Evolutionary conservation across 345 rosid genomes (phyloP).

Genomic region (Murraya paniculata): DNA sequence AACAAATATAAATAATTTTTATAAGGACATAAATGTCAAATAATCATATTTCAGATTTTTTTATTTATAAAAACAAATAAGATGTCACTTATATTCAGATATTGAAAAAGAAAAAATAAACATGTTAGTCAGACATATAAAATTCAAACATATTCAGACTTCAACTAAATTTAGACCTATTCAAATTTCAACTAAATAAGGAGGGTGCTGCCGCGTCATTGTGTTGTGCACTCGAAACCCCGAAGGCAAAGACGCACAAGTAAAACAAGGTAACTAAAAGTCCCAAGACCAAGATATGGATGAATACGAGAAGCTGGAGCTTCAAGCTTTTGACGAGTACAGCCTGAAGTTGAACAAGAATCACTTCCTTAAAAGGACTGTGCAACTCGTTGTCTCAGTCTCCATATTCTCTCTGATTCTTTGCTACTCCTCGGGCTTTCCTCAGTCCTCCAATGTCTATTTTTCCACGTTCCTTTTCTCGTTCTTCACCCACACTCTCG

Average conservation of each 20-base stretch:
- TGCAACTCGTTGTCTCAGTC: constrained; percentile 26
- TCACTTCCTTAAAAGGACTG: constrained; percentile 18
- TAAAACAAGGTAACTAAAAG: not conserved
- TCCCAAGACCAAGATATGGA: constrained; percentile 10
- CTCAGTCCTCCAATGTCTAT: constrained; percentile 30
- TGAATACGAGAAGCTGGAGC: not conserved
- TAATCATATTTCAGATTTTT: too few relatives aligned
- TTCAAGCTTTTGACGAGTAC: constrained; percentile 1
- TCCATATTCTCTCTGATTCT: constrained; percentile 31
- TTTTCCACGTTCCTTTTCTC: constrained; percentile 39
- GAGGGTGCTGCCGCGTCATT: not conserved
- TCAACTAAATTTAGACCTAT: too few relatives aligned
- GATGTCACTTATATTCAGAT: too few relatives aligned
- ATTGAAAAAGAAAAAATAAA: too few relatives aligned
- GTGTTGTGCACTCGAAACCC: not conserved
- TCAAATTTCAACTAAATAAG: too few relatives aligned
- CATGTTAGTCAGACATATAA: too few relatives aligned
- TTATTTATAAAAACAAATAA: too few relatives aligned
- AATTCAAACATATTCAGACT: too few relatives aligned
- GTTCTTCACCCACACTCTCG: constrained; percentile 31
- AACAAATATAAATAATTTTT: too few relatives aligned
- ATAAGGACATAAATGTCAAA: too few relatives aligned
- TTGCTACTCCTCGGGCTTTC: constrained; percentile 33
- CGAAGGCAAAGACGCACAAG: not conserved
- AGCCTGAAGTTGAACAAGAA: too few relatives aligned